Evolutionary conservation across 345 rosid genomes (phyloP).

Genomic region (Populus simonii): DNA sequence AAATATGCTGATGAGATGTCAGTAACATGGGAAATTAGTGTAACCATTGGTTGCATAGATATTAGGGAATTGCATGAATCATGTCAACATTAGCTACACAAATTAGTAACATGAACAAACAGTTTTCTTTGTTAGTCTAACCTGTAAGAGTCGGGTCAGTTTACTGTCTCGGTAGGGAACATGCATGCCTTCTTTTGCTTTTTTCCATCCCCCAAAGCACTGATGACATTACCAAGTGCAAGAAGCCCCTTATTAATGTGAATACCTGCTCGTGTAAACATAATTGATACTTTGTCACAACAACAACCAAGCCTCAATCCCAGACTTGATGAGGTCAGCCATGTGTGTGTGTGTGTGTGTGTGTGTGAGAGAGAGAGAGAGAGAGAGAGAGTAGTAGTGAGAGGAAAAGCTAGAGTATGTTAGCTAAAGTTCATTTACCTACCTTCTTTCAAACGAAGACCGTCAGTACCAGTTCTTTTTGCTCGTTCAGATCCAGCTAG

Average conservation of each 20-base stretch:
- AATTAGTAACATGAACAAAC: not conserved
- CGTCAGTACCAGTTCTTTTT: constrained; percentile 93
- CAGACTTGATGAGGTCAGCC: too few relatives aligned
- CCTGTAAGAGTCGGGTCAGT: constrained; percentile 75
- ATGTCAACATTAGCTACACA: constrained; percentile 6
- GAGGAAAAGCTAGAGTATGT: not conserved
- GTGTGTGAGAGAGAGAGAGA: too few relatives aligned
- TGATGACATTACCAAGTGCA: constrained; percentile 96
- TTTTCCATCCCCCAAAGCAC: constrained; percentile 97
- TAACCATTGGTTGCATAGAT: not conserved
- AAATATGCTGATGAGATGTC: too few relatives aligned
- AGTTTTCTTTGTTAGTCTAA: constrained; percentile 5
- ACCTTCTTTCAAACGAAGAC: constrained; percentile 96
- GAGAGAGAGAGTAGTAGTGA: too few relatives aligned
- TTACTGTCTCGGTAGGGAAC: constrained; percentile 98
- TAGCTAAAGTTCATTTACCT: constrained; percentile 9
- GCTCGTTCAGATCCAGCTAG: constrained; percentile 98
- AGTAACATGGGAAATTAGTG: too few relatives aligned
- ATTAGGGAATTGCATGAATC: not conserved
- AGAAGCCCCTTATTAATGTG: constrained; percentile 97
- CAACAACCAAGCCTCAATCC: too few relatives aligned
- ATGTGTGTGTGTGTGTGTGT: too few relatives aligned
- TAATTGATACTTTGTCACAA: not conserved
- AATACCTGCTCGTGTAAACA: constrained; percentile 53
- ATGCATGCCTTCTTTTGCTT: constrained; percentile 84